Conservation (phyloP, 2,329 filamentous ascomycete species). For the Neophaeococcomyces aloes region DNA sequence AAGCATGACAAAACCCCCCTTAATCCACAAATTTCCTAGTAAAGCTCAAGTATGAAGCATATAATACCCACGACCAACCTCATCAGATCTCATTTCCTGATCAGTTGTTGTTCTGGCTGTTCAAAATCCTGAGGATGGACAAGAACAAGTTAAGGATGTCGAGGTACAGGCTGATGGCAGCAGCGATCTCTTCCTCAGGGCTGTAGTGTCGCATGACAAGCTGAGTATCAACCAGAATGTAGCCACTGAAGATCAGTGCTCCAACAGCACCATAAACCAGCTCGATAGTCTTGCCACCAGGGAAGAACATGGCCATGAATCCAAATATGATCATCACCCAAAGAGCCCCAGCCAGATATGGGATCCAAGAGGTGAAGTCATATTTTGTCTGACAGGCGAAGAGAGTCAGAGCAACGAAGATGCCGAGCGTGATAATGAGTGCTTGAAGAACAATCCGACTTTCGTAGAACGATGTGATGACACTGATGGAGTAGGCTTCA, state of each 20-base stretch:
- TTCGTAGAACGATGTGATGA: slow-evolving; percentile 85
- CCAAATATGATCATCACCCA: slow-evolving; percentile 89
- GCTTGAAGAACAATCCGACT: slow-evolving; percentile 78
- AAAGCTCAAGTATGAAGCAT: no score
- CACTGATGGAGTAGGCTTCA: slow-evolving; percentile 87
- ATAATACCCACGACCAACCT: no score
- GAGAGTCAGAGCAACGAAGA: slow-evolving; percentile 54
- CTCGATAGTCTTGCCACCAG: slow-evolving; percentile 68
- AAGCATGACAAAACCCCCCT: no score
- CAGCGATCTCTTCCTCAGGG: slow-evolving; percentile 95
- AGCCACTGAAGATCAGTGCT: slow-evolving; percentile 83
- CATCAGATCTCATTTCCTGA: background rate
- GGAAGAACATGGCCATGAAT: slow-evolving; percentile 86
- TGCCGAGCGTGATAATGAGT: slow-evolving; percentile 66
- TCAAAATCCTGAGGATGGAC: slow-evolving; percentile 87
- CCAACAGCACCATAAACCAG: slow-evolving; percentile 71
- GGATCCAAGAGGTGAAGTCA: slow-evolving; percentile 95
- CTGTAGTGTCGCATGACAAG: slow-evolving; percentile 91
- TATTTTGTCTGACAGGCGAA: slow-evolving; percentile 98
- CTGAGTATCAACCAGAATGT: slow-evolving; percentile 95
- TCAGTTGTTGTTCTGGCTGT: slow-evolving; percentile 91
- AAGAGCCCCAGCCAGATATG: slow-evolving; percentile 80
- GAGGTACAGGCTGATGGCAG: slow-evolving; percentile 86
- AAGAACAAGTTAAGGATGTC: slow-evolving; percentile 97
- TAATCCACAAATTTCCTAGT: no score